Conservation (phyloP, 768 basidiomycete genomes). For the Amanita rimosa region DNA sequence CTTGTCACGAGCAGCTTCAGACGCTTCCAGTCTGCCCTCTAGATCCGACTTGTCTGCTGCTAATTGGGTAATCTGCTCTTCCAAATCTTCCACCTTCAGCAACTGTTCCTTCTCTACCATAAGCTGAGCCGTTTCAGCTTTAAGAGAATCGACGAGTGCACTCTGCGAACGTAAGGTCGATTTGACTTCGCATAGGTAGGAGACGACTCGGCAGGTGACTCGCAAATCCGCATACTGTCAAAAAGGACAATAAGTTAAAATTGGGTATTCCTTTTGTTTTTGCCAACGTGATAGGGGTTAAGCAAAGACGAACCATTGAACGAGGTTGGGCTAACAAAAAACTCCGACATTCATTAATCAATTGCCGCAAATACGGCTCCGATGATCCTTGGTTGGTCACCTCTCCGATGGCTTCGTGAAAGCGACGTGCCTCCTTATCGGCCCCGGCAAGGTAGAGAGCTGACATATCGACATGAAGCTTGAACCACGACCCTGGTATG, state of each 20-base stretch:
- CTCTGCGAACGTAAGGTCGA: slow-evolving; percentile 24
- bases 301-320: slow-evolving; percentile 25
- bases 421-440: slow-evolving; percentile 34
- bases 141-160: slow-evolving; percentile 19
- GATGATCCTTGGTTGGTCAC: slow-evolving; percentile 48
- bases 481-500: slow-evolving; percentile 31
- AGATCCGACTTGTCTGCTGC: slow-evolving; percentile 23
- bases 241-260: slow-evolving; percentile 3
- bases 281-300: not conserved
- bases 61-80: slow-evolving; percentile 21
- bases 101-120: slow-evolving; percentile 23
- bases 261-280: not conserved
- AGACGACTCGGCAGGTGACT: slow-evolving; percentile 35
- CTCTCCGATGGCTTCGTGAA: slow-evolving; percentile 41
- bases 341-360: slow-evolving; percentile 37
- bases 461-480: slow-evolving; percentile 48
- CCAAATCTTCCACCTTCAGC: slow-evolving; percentile 13
- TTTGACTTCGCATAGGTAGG: slow-evolving; percentile 39
- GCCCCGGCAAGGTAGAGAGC: slow-evolving; percentile 17
- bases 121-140: slow-evolving; percentile 22
- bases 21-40: slow-evolving; percentile 20
- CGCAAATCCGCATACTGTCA: slow-evolving; percentile 40
- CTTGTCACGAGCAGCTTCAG: slow-evolving; percentile 29
- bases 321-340: slow-evolving; percentile 37
- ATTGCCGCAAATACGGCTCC: slow-evolving; percentile 33